phyloP scores from a whole-genome alignment of 2,329 filamentous ascomycete species.

The Xylariaceae sp. region DNA sequence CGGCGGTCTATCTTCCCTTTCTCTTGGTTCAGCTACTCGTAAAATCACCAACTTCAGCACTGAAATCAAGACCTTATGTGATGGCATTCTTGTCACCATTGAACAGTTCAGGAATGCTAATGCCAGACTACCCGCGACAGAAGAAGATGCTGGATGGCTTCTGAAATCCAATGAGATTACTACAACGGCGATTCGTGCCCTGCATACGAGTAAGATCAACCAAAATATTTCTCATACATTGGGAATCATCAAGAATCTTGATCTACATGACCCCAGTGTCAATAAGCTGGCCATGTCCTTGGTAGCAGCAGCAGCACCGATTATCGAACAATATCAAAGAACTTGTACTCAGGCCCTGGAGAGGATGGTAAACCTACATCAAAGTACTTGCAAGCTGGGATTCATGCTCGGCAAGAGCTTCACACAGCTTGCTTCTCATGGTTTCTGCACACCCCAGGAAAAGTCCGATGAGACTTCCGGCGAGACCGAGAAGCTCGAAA shows the following conservation, averaged over 20 bases:
- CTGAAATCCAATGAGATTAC: constrained; percentile 50
- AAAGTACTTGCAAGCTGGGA: constrained; percentile 67
- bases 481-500: constrained; percentile 76
- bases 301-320: constrained; percentile 60
- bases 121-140: constrained; percentile 50
- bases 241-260: constrained; percentile 26
- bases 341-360: constrained; percentile 56
- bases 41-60: constrained; percentile 46
- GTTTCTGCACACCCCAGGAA: constrained; percentile 88
- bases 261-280: constrained; percentile 35
- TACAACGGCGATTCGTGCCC: constrained; percentile 48
- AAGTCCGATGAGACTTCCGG: constrained; percentile 67
- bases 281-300: constrained; percentile 50
- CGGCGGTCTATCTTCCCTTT: constrained; percentile 21
- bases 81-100: constrained; percentile 73
- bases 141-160: constrained; percentile 62
- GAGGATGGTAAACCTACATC: constrained; percentile 61
- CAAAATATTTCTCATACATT: constrained; percentile 28
- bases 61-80: constrained; percentile 60
- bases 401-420: constrained; percentile 75
- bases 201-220: constrained; percentile 56
- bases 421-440: constrained; percentile 72
- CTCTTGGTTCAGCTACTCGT: constrained; percentile 5
- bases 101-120: constrained; percentile 63
- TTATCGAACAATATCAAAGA: constrained; percentile 67